Evolutionary conservation across 139 green algal genomes (phyloP).

Genomic region (Auxenochlorella pyrenoidosa): DNA sequence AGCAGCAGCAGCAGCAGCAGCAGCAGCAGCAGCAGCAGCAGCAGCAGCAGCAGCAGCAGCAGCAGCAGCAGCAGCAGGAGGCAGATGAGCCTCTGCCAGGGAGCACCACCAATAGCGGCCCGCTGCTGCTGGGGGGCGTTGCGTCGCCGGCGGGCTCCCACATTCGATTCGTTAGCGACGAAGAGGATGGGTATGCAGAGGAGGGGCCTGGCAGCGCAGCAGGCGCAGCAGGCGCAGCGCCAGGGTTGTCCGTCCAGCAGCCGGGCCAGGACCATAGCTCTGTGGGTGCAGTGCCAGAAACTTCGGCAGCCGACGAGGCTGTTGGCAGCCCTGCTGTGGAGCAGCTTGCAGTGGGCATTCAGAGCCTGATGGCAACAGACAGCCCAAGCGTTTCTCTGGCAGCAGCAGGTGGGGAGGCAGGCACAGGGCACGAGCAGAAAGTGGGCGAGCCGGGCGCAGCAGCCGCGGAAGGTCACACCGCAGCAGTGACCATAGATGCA

Average conservation of each 20-base stretch:
- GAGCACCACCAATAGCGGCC: neutral
- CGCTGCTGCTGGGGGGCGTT: neutral
- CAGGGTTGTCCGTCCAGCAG: neutral
- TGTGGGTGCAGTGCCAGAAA: neutral
- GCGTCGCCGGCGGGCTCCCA: neutral
- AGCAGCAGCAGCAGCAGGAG: neutral
- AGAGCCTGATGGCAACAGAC: neutral
- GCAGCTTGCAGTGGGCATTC: too few species aligned
- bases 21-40: too few species aligned
- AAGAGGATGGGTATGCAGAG: neutral
- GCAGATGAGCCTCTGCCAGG: neutral
- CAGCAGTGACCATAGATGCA: neutral
- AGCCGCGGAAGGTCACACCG: neutral
- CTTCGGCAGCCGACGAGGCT: neutral
- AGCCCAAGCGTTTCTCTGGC: neutral
- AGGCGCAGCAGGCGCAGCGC: neutral
- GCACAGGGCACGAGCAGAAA: neutral
- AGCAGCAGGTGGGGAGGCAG: neutral
- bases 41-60: too few species aligned
- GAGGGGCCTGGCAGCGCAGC: too few species aligned
- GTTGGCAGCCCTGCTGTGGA: neutral
- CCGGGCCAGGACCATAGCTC: neutral
- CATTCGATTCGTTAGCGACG: constrained; percentile 20
- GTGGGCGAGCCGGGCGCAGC: neutral
- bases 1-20: too few species aligned